Conservation (phyloP, 1,139 yeast genomes). For the Candida neerlandica region DNA sequence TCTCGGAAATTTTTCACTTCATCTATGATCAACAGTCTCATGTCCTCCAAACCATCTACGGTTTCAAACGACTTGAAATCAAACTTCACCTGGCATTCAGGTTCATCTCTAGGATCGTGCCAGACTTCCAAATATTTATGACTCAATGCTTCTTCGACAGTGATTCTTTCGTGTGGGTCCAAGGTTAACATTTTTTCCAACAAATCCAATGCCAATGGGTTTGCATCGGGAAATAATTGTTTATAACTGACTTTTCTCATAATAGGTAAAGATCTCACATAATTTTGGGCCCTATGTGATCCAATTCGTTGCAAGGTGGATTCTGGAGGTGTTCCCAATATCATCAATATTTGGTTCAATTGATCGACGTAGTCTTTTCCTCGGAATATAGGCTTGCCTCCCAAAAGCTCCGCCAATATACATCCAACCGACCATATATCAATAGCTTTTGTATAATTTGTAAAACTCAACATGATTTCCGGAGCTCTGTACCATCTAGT, state of each 20-base stretch:
- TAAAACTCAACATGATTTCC: constrained; percentile 91
- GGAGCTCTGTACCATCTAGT: constrained; percentile 99
- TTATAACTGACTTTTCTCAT: constrained; percentile 81
- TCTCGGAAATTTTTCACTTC: constrained; percentile 83
- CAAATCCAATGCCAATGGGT: constrained; percentile 83
- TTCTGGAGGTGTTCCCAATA: constrained; percentile 90
- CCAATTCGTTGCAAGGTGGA: constrained; percentile 83
- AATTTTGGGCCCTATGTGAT: constrained; percentile 87
- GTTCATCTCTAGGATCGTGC: constrained; percentile 98
- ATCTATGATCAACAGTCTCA: constrained; percentile 76
- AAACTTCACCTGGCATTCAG: constrained; percentile 77
- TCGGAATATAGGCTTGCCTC: constrained; percentile 89
- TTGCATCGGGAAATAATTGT: constrained; percentile 78
- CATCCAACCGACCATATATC: constrained; percentile 99
- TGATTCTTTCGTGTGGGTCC: constrained; percentile 84
- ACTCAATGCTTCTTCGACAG: constrained; percentile 84
- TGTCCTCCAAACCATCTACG: constrained; percentile 74
- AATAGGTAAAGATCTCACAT: constrained; percentile 81
- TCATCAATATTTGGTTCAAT: constrained; percentile 79
- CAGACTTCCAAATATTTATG: constrained; percentile 91
- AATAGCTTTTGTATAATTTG: constrained; percentile 92
- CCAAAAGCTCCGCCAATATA: constrained; percentile 88
- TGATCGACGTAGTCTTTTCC: constrained; percentile 97
- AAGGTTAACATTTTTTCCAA: constrained; percentile 80
- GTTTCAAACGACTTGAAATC: constrained; percentile 86